Evolutionary conservation across 129 eudicot genomes (phyloP), one percentile per base, ranked within the genome.

Genomic region (Flaveria ramosissima): DNA sequence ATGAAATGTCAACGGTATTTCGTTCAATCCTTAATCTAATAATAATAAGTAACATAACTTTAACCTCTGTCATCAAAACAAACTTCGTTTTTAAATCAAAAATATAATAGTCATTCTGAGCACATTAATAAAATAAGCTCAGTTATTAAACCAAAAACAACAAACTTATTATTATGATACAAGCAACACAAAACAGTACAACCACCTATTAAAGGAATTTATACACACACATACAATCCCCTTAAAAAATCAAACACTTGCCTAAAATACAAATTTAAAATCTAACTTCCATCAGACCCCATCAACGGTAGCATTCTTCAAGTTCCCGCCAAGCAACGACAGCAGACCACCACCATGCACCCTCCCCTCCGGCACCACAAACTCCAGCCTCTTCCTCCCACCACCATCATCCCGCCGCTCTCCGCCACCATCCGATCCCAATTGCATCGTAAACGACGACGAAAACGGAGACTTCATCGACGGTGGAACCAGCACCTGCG

Each of bases 401-500:
- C 8, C n/a, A n/a, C 78, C 43, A 23, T 43, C 43, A 11, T 59
- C 59, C 5, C 27, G 50, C 30, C 67, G 66, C 15, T 20, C 82
- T 46, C 77, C 36, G 8, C 63, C 46, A 7, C 21, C 42, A 78
- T 84, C 88, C 9, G 83, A 77, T 71, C 76, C 70, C 82, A 72
- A 17, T 0, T 57, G 88, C 67, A 75, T 81, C 3, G 85, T 42
- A 48, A 57, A 70, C n/a, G 86, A 80, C 10, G 83, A 64, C 20
- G 96, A 72, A 42, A 84, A 82, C 36, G 88, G 77, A 8, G 86
- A 83, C 81, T 93, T 94, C 98, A 94, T 94, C 3, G 97, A 91
- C 65, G 86, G 71, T 47, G 98, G 98, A 77, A 94, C 98, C 80
- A 94, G 30, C 11, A 94, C 98, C 80, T 94, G 95, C 12, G 98